Base-by-base conservation (phyloP, 2,329 filamentous ascomycete genomes). In the Neocucurbitaria cava region DNA sequence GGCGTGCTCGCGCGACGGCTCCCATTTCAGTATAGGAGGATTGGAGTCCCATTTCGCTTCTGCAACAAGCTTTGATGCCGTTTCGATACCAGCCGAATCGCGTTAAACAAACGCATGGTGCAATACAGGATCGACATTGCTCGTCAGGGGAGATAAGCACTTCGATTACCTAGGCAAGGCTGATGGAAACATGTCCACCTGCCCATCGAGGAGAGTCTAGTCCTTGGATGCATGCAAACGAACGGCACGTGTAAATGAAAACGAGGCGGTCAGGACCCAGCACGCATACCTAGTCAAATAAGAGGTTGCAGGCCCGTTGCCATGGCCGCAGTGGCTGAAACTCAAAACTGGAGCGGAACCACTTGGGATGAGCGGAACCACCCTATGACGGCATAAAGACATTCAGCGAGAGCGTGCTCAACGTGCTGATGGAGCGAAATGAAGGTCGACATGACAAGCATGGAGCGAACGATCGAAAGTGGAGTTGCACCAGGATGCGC, bases 401-500 rank as follows among this genome's bases (percentile, higher is more conserved):
- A 40, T 33, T 36, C 42, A 24, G 46, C 28, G 31, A 15, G 23
- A 50, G 42, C 42, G 53, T 51, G 50, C 35, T 49, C 35, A 24
- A 46, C 52, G 55, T 35, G 51, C 26, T 52, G 52, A 53, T 49
- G 52, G n/a, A n/a, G 56, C 65, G 66, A 68, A 66, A 69, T 68
- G 61, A 68, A 62, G 52, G 39, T 54, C 46, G 44, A 33, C 53
- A 53, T 42, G 49, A 38, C 36, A 49, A 51, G 52, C 49, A 40
- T 57, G 30, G 49, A 52, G 54, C 39, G 30, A 39, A 49, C 33
- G 30, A 53, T 36, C 44, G 54, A 58, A 58, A 60, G 26, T 49
- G 56, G 43, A 44, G 51, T 31, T 18, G 26, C n/a, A 31, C 38
- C 26, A 15, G 39, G 31, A 15, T n/a, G n/a, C 17, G 30, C 18